Base-by-base conservation (phyloP, 2,329 filamentous ascomycete genomes). In the Elsinoe batatas region DNA sequence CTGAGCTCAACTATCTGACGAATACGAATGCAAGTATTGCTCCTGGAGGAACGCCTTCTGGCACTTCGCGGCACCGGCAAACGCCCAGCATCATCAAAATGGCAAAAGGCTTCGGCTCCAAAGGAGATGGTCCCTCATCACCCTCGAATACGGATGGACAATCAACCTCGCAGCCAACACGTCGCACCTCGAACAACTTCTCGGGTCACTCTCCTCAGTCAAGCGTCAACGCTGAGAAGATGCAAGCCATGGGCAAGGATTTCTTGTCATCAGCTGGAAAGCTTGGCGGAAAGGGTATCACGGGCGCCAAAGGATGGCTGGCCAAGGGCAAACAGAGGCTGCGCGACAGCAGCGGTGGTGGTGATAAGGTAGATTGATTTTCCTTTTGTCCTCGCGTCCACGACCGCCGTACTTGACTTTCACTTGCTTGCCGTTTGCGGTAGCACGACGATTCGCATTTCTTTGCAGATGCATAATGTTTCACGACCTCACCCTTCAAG, bases 291-390 rank as follows among this genome's bases (percentile, higher is more conserved):
- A 85, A 84, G 65, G 83, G 82, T 32, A 79, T 81, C 60, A 90
- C 88, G 67, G 88, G 89, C 57, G 90, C 91, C 49, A 95, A 95
- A 74, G 91, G 91, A 53, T 72, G 96, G 61, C 84, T 96, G 69
- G 89, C 87, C 61, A 95, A 95, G 74, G 88, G 91, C 62, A 91
- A 87, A 73, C 91, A 81, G 73, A 91, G 88, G 71, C 83, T 95
- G 51, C 76, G 76, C 69, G 76, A 79, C 60, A 80, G 78, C 67
- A 80, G 80, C 61, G 82, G 83, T 59, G 71, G 71, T 54, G 71
- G 71, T 67, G 88, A 93, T 72, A 94, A 94, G 88, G 87, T 91
- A 87, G 89, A 88, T 83, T 74, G 77, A 79, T 46, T 46, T 54
- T 57, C 83, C 74, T 13, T 60, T 47, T 40, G 54, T 51, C 54